Conservation (phyloP, 495 filamentous ascomycete species). For the Endocarpon pusillum region DNA sequence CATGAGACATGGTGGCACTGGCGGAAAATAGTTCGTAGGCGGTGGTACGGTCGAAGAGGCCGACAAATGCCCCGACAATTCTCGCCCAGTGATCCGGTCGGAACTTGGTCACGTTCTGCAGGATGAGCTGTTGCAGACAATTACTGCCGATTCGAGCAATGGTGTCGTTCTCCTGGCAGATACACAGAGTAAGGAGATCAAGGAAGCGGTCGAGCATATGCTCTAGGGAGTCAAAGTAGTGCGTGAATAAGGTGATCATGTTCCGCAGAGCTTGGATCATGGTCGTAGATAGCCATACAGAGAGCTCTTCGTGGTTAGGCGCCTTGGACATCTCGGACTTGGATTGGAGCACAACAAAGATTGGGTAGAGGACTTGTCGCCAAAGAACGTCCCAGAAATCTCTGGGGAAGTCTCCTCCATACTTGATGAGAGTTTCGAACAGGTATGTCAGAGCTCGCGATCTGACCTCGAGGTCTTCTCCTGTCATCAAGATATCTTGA, state of each 20-base stretch:
- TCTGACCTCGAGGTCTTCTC: conserved; percentile 92
- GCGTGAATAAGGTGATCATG: conserved; percentile 96
- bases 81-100: conserved; percentile 73
- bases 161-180: conserved; percentile 98
- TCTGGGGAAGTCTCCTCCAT: conserved; percentile 78
- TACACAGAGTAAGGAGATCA: conserved; percentile 83
- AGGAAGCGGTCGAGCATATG: conserved; percentile 95
- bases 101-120: conserved; percentile 91
- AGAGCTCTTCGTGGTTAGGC: conserved; percentile 83
- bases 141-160: conserved; percentile 96
- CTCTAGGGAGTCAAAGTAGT: conserved; percentile 89
- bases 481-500: conserved; percentile 98
- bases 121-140: conserved; percentile 85
- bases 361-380: conserved; percentile 89
- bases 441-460: conserved; percentile 86
- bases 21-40: conserved; percentile 88
- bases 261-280: conserved; percentile 98
- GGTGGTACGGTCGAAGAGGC: conserved; percentile 86
- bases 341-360: conserved; percentile 93
- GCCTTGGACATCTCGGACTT: conserved; percentile 91
- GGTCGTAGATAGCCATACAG: conserved; percentile 97
- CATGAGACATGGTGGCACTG: conserved; percentile 36
- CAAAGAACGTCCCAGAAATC: conserved; percentile 99
- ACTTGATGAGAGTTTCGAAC: conserved; percentile 77
- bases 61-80: conserved; percentile 87